Conservation (phyloP, 148 eudicot genomes). For the Amaranthus cruentus region DNA sequence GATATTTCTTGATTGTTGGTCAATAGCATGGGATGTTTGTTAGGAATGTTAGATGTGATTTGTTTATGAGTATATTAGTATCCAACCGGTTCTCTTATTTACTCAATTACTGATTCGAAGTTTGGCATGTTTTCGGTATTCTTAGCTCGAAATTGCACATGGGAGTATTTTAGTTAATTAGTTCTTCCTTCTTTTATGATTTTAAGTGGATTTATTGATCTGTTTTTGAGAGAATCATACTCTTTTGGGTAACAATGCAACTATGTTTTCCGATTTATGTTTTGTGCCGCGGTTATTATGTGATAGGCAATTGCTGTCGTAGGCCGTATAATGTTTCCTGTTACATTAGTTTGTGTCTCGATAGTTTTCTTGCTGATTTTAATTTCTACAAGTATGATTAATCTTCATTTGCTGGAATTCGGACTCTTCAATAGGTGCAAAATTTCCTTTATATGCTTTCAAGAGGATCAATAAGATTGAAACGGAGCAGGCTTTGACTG, state of each 20-base stretch:
- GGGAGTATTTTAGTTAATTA: neutral
- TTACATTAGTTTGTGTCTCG: neutral
- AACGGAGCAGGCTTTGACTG: conserved; percentile 34
- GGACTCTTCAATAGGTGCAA: conserved; percentile 42
- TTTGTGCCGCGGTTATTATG: neutral
- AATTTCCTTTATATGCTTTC: conserved; percentile 74
- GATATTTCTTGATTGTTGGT: too few relatives aligned
- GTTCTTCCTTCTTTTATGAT: neutral
- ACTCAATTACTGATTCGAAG: too few relatives aligned
- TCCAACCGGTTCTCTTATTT: too few relatives aligned
- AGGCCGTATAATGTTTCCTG: conserved; percentile 1
- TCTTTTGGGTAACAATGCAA: neutral
- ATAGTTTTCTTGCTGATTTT: neutral
- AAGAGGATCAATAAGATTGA: conserved; percentile 38
- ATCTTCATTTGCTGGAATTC: neutral
- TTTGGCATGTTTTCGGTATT: too few relatives aligned
- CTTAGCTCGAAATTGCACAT: too few relatives aligned
- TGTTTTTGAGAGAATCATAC: neutral
- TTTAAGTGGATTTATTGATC: neutral
- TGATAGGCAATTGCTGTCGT: neutral
- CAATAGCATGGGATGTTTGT: too few relatives aligned
- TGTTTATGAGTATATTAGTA: too few relatives aligned
- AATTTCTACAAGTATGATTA: conserved; percentile 2
- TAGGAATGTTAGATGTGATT: too few relatives aligned
- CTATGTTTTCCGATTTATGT: neutral